Conservation (phyloP, 768 basidiomycete species). For the Lepiota brunneoincarnata region DNA sequence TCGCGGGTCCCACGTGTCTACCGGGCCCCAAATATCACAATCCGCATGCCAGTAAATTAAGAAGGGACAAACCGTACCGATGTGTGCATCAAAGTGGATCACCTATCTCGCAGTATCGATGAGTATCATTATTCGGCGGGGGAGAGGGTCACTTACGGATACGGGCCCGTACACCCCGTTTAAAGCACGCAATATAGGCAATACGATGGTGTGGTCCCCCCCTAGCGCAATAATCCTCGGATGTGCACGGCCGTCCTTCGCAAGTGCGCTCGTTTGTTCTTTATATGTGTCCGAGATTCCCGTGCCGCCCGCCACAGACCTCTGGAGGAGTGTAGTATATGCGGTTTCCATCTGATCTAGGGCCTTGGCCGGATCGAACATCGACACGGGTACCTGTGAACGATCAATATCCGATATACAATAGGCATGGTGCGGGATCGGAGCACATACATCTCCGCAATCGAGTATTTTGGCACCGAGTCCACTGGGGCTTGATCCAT, state of each 20-base stretch:
- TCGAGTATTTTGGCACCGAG: constrained; percentile 49
- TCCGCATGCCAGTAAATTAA: too few species aligned
- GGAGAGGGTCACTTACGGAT: constrained; percentile 65
- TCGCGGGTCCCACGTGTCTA: constrained; percentile 73
- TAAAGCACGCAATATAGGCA: constrained; percentile 63
- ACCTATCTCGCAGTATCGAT: constrained; percentile 38
- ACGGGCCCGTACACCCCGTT: constrained; percentile 76
- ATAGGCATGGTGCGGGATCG: not conserved
- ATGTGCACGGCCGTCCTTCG: constrained; percentile 54
- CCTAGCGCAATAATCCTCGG: constrained; percentile 82
- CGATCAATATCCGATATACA: not conserved
- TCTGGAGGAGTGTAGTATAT: constrained; percentile 39
- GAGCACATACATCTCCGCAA: constrained; percentile 57
- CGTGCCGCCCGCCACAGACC: not conserved
- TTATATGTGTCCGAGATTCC: not conserved
- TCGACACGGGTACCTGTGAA: constrained; percentile 24
- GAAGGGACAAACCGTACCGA: too few species aligned
- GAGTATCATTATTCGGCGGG: constrained; percentile 60
- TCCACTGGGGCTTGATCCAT: constrained; percentile 51
- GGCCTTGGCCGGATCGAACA: constrained; percentile 62
- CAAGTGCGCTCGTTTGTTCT: not conserved
- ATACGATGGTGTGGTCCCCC: constrained; percentile 83
- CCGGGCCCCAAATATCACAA: not conserved
- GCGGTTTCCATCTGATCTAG: constrained; percentile 69
- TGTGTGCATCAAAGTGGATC: not conserved